phyloP scores from a whole-genome alignment of 495 filamentous ascomycete genomes.

The Geoglossum glabrum region DNA sequence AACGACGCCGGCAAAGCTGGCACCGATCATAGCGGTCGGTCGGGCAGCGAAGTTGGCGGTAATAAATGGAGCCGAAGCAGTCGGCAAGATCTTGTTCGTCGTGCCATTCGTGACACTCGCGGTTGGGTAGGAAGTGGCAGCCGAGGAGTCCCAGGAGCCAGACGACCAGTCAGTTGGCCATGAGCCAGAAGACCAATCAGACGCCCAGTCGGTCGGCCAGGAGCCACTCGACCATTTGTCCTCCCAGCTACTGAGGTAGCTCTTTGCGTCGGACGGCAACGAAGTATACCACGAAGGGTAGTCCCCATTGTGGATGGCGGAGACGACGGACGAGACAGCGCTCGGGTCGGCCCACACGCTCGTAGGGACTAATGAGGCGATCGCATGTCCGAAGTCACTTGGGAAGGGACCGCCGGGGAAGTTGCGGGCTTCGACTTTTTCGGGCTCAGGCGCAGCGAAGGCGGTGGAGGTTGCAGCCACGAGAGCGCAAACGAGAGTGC shows the following conservation, averaged over 20 bases:
- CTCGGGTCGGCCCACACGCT: neutral
- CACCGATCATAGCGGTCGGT: neutral
- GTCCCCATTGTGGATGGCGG: neutral
- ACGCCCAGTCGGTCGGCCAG: neutral
- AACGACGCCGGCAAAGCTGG: neutral
- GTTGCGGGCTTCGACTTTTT: neutral
- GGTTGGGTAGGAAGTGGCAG: neutral
- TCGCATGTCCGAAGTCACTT: neutral
- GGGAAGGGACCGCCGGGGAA: too few relatives aligned
- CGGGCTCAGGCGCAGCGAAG: neutral
- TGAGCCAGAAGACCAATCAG: neutral
- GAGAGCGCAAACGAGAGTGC: neutral
- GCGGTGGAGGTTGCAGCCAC: neutral
- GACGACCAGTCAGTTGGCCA: neutral
- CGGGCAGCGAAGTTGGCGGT: neutral
- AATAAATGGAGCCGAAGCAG: neutral
- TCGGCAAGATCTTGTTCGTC: neutral
- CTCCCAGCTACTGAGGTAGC: neutral
- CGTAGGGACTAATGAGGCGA: neutral
- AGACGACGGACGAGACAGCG: neutral
- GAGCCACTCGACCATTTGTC: neutral
- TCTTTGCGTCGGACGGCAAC: neutral
- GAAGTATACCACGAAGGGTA: neutral
- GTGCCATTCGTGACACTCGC: neutral
- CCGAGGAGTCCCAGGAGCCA: neutral